Conservation (phyloP, 768 basidiomycete species). For the Lentinula edodes region DNA sequence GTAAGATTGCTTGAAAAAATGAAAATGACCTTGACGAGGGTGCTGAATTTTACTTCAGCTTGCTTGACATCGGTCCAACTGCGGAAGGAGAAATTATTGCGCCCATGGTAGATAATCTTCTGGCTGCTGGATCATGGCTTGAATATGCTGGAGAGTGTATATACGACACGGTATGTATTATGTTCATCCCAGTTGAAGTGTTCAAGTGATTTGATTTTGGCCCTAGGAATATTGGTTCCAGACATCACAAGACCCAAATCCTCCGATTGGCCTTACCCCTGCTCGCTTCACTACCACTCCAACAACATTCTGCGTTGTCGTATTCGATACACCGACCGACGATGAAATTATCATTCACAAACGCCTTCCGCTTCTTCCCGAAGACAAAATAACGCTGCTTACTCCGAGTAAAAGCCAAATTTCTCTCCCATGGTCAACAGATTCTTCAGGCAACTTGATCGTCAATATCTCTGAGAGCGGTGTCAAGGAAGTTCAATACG, state of each 20-base stretch:
- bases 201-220: background rate
- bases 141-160: constrained; percentile 44
- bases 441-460: constrained; percentile 3
- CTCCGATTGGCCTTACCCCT: constrained; percentile 19
- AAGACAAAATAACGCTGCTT: constrained; percentile 39
- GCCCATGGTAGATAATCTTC: constrained; percentile 40
- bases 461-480: constrained; percentile 22
- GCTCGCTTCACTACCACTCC: constrained; percentile 45
- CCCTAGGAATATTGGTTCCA: constrained; percentile 44
- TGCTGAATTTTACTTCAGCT: constrained; percentile 18
- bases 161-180: constrained; percentile 37
- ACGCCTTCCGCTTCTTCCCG: constrained; percentile 34
- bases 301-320: constrained; percentile 45
- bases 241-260: constrained; percentile 29
- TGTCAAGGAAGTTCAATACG: constrained; percentile 21
- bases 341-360: constrained; percentile 30
- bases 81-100: constrained; percentile 49
- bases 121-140: constrained; percentile 49
- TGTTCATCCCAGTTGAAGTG: background rate
- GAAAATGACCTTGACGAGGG: background rate
- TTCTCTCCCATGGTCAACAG: constrained; percentile 22
- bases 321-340: constrained; percentile 29
- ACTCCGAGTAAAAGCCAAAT: constrained; percentile 20
- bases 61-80: constrained; percentile 49
- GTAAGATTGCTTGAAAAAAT: constrained; percentile 21